phyloP scores from a whole-genome alignment of 2,329 filamentous ascomycete genomes.

The Ophiostoma sp. region DNA sequence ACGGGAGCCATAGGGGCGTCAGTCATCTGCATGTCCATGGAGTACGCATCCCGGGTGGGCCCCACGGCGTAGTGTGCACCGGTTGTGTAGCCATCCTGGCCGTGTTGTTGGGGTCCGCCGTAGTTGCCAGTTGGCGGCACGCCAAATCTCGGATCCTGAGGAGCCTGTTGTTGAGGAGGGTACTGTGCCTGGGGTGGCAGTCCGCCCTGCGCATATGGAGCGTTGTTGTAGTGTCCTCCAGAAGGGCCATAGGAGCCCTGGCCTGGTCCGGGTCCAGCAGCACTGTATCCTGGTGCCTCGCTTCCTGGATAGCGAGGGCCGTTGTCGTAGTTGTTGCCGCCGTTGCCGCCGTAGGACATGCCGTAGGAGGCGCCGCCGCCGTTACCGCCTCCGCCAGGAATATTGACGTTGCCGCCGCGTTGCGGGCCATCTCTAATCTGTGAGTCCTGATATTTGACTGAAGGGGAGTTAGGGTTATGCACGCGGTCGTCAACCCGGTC shows the following conservation, averaged over 20 bases:
- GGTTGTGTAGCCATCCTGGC: slow-evolving; percentile 26
- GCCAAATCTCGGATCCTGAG: slow-evolving; percentile 28
- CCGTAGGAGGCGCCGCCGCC: neutral
- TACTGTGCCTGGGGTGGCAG: slow-evolving; percentile 18
- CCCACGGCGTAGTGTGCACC: slow-evolving; percentile 27
- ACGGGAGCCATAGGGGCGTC: slow-evolving; percentile 21
- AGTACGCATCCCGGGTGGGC: slow-evolving; percentile 22
- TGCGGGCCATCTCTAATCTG: slow-evolving; percentile 28
- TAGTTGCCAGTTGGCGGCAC: slow-evolving; percentile 3
- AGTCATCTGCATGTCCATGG: slow-evolving; percentile 29
- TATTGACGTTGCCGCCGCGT: slow-evolving; percentile 29
- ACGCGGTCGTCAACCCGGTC: slow-evolving; percentile 49
- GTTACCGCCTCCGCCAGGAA: neutral
- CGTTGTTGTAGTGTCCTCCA: slow-evolving; percentile 20
- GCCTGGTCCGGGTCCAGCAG: slow-evolving; percentile 27
- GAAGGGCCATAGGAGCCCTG: slow-evolving; percentile 24
- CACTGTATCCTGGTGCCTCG: slow-evolving; percentile 51
- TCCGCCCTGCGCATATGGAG: slow-evolving; percentile 18
- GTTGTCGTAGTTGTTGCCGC: slow-evolving; percentile 36
- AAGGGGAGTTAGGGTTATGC: slow-evolving; percentile 60
- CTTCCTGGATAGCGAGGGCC: slow-evolving; percentile 54
- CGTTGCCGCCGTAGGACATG: slow-evolving; percentile 24
- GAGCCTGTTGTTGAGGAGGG: neutral
- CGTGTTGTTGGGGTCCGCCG: slow-evolving; percentile 8
- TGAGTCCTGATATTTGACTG: slow-evolving; percentile 60